Evolutionary conservation across 345 rosid genomes (phyloP).

Genomic region (Eucalyptus tenuipes): DNA sequence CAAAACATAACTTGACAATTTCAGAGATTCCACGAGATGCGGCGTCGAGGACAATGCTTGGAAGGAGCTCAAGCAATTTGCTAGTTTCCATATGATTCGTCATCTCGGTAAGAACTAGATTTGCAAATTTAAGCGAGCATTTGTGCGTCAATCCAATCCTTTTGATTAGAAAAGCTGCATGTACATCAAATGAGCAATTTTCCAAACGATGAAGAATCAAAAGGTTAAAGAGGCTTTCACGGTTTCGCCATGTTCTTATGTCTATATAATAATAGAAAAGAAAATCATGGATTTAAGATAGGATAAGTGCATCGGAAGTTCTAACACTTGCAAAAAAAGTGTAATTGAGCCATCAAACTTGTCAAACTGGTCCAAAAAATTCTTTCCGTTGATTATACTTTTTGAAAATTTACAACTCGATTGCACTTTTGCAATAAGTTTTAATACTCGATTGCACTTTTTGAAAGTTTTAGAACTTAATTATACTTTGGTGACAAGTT

Average conservation of each 20-base stretch:
- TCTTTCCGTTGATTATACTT: fast-evolving
- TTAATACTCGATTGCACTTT: fast-evolving
- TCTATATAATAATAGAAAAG: not conserved
- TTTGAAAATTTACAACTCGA: fast-evolving
- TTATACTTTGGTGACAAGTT: too few relatives aligned
- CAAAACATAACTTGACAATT: not conserved
- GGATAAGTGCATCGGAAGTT: too few relatives aligned
- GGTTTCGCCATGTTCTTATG: not conserved
- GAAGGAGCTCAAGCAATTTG: not conserved
- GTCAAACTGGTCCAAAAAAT: too few relatives aligned
- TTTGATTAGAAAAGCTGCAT: not conserved
- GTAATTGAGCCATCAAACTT: too few relatives aligned
- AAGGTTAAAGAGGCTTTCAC: not conserved
- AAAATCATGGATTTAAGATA: not conserved
- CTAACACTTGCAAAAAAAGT: fast-evolving
- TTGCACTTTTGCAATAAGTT: fast-evolving
- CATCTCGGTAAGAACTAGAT: not conserved
- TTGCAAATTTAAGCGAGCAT: not conserved
- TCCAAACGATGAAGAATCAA: not conserved
- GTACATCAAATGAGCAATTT: not conserved
- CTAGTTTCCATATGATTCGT: fast-evolving
- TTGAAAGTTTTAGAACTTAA: fast-evolving
- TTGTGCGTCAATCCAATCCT: not conserved
- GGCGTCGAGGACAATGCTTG: not conserved
- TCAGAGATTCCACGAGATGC: not conserved